Evolutionary conservation across 2,329 filamentous ascomycete genomes (phyloP).

Genomic region (Arthroderma sp.): DNA sequence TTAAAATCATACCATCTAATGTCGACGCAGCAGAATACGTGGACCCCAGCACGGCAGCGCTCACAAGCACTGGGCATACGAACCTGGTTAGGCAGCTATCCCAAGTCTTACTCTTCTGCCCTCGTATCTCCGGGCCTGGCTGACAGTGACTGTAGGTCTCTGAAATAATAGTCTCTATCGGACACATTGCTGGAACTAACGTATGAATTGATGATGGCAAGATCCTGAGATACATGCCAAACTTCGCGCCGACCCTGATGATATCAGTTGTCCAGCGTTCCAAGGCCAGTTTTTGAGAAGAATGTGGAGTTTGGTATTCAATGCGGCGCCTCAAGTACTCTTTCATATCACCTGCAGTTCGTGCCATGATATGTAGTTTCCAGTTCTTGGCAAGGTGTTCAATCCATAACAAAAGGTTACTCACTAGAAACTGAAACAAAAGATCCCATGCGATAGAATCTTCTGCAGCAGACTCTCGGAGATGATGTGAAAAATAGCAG

Average conservation of each 20-base stretch:
- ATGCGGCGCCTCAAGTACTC: constrained; percentile 17
- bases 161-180: constrained; percentile 22
- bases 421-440: constrained; percentile 23
- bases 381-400: constrained; percentile 21
- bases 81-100: too few relatives aligned
- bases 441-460: constrained; percentile 17
- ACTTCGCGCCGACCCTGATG: constrained; percentile 24
- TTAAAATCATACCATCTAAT: too few relatives aligned
- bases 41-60: too few relatives aligned
- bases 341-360: constrained; percentile 18
- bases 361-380: too few relatives aligned
- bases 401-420: constrained; percentile 29
- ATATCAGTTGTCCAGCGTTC: constrained; percentile 25
- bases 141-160: constrained; percentile 4
- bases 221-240: constrained; percentile 20
- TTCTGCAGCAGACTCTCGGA: constrained; percentile 19
- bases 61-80: too few relatives aligned
- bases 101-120: too few relatives aligned
- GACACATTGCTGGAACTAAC: constrained; percentile 26
- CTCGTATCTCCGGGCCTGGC: too few relatives aligned
- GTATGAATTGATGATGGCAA: constrained; percentile 26
- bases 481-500: constrained; percentile 26
- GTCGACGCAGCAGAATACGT: too few relatives aligned
- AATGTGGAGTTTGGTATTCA: constrained; percentile 6
- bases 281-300: constrained; percentile 16